Conservation (phyloP, 257 asterid genomes). For the Cordia subcordata region DNA sequence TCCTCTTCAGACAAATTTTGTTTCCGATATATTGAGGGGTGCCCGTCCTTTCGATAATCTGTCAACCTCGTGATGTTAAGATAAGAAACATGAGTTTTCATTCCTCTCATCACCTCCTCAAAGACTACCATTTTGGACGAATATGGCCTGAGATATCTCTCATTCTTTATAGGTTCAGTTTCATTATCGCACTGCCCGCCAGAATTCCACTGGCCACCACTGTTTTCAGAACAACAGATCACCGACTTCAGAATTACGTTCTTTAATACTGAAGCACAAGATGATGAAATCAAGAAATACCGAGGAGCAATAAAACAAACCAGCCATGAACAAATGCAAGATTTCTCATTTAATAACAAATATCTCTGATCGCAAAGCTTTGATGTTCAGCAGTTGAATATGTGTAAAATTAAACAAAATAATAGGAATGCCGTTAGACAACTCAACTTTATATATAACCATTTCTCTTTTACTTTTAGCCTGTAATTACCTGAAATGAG, state of each 20-base stretch:
- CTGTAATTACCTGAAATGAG: slow-evolving; percentile 62
- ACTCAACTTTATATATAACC: no score
- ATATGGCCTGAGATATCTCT: slow-evolving; percentile 34
- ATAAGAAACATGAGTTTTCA: slow-evolving; percentile 40
- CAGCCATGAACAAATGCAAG: background rate
- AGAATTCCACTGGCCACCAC: slow-evolving; percentile 77
- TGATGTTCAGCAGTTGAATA: no score
- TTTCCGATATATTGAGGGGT: slow-evolving; percentile 62
- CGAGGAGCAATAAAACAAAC: background rate
- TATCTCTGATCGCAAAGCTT: background rate
- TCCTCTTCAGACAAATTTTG: slow-evolving; percentile 39
- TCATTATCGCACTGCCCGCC: slow-evolving; percentile 67
- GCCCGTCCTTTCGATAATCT: slow-evolving; percentile 59
- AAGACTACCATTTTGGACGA: slow-evolving; percentile 51
- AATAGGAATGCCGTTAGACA: no score
- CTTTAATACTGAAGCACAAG: background rate
- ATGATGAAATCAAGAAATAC: background rate
- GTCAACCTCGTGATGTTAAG: slow-evolving; percentile 61
- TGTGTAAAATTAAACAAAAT: no score
- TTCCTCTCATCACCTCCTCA: slow-evolving; percentile 39
- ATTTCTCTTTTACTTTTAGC: background rate
- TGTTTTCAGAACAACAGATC: slow-evolving; percentile 14
- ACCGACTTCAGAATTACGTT: background rate
- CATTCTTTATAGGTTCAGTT: slow-evolving; percentile 47
- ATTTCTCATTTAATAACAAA: background rate